Percentiles rank a stretch among this genome's conserved stretches.
Conservation (phyloP, 1,284 basidiomycete genomes). For the Ceratobasidium sp. region DNA sequence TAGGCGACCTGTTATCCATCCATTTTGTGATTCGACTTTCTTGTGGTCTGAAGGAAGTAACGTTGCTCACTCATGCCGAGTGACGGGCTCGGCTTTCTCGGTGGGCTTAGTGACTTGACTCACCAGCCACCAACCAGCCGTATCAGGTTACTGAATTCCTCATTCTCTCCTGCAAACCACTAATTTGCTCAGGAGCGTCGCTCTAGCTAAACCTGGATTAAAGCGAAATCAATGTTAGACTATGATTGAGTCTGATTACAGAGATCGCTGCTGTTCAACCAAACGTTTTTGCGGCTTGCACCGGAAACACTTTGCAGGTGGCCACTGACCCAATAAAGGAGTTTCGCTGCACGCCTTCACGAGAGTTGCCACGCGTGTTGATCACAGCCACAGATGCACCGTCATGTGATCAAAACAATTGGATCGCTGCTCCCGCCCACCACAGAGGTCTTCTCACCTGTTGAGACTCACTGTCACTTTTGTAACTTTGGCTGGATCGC, state of each 20-base stretch:
- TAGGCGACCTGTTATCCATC: conserved; percentile 4
- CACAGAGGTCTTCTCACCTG: conserved; percentile 9
- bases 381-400: neutral
- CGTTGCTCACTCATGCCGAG: neutral
- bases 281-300: no score
- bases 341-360: neutral
- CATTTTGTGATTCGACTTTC: neutral
- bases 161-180: no score
- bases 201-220: no score
- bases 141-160: no score
- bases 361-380: neutral
- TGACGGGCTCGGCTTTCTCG: no score
- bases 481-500: neutral
- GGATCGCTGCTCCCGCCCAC: conserved; percentile 15
- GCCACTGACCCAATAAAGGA: neutral
- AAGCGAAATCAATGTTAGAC: no score
- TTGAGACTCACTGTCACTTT: neutral
- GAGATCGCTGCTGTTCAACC: no score
- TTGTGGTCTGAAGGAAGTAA: neutral
- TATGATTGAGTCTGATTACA: no score
- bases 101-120: no score
- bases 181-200: no score
- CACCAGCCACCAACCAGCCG: no score
- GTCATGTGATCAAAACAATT: conserved; percentile 33
- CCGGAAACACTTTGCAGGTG: no score